Evolutionary conservation across 148 eudicot species (phyloP).

Genomic region (Suaeda aralocaspica): DNA sequence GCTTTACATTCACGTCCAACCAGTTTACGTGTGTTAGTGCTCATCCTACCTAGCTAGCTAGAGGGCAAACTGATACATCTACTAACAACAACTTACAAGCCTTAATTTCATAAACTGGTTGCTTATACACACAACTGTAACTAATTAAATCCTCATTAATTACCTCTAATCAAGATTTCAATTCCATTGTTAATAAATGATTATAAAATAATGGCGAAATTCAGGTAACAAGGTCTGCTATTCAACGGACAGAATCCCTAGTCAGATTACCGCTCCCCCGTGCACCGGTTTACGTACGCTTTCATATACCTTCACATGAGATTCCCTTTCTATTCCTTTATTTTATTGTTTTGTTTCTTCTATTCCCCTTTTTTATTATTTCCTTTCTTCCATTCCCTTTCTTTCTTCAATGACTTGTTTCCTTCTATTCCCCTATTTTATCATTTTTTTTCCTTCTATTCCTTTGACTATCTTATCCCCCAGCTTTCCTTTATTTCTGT

Average conservation of each 20-base stretch:
- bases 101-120: neutral
- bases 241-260: constrained; percentile 35
- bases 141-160: constrained; percentile 1
- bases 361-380: constrained; percentile 9
- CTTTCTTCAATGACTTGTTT: neutral
- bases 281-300: constrained; percentile 21
- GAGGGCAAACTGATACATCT: too few species aligned
- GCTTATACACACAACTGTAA: neutral
- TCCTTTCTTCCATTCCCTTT: neutral
- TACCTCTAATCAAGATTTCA: constrained; percentile 6
- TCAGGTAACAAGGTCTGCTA: constrained; percentile 26
- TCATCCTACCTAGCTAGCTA: too few species aligned
- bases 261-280: constrained; percentile 28
- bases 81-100: neutral
- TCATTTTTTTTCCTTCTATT: constrained; percentile 31
- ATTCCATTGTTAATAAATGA: neutral
- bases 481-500: constrained; percentile 37
- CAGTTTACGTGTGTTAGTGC: too few species aligned
- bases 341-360: neutral
- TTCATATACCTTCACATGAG: constrained; percentile 21
- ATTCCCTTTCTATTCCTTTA: neutral
- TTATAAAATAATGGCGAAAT: constrained; percentile 1
- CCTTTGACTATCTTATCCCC: constrained; percentile 32
- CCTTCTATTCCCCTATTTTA: constrained; percentile 29
- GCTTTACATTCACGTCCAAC: too few species aligned